Percentiles rank a stretch among this genome's conserved stretches.
Conservation (phyloP, 2,329 filamentous ascomycete species). For the Diaporthe sp. region DNA sequence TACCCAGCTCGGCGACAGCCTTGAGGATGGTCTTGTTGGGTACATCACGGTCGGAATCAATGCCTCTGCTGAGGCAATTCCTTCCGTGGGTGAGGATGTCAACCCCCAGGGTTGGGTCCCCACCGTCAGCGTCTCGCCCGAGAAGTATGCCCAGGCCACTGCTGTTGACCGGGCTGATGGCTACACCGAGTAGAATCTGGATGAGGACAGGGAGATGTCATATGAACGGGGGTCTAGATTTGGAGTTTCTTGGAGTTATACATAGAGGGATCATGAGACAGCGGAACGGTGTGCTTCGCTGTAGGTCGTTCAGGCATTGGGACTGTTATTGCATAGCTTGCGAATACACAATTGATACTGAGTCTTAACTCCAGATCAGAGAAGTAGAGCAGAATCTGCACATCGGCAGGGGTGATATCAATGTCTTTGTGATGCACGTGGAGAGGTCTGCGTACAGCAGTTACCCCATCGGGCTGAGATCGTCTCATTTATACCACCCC, state of each 20-base stretch:
- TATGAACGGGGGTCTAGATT: not conserved
- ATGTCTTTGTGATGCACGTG: too few relatives aligned
- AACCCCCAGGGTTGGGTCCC: conserved; percentile 21
- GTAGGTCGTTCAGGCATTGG: not conserved
- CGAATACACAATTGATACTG: not conserved
- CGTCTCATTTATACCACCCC: too few relatives aligned
- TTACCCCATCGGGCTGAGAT: too few relatives aligned
- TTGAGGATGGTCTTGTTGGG: conserved; percentile 63
- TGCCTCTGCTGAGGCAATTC: conserved; percentile 47
- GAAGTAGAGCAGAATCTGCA: too few relatives aligned
- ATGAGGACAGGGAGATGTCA: not conserved
- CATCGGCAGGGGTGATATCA: too few relatives aligned
- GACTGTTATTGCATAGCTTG: not conserved
- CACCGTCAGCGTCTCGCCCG: conserved; percentile 32
- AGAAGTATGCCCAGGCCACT: conserved; percentile 29
- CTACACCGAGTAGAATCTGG: not conserved
- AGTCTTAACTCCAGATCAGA: not conserved
- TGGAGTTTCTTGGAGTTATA: conserved; percentile 2
- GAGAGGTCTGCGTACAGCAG: too few relatives aligned
- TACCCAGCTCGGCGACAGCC: conserved; percentile 65
- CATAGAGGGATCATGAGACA: not conserved
- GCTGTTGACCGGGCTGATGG: conserved; percentile 25
- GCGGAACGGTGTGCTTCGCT: not conserved
- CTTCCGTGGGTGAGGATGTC: conserved; percentile 10
- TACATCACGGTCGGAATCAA: conserved; percentile 67